Evolutionary conservation across 345 rosid species (phyloP).

Genomic region (Brassica incana): DNA sequence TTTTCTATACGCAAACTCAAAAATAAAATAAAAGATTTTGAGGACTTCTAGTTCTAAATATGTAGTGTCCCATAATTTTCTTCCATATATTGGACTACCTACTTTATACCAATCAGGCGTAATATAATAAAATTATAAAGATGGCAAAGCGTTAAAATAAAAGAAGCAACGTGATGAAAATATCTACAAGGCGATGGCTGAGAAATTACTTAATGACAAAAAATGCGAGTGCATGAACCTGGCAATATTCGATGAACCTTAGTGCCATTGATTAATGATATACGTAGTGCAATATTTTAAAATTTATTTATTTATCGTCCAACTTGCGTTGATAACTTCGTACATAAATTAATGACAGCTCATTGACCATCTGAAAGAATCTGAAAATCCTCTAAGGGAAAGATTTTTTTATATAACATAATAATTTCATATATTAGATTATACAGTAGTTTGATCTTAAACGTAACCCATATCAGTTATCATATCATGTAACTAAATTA

Average conservation of each 20-base stretch:
- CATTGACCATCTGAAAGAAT: slow-evolving; percentile 19
- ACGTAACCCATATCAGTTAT: not conserved
- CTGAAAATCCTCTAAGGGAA: not conserved
- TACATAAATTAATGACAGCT: slow-evolving; percentile 24
- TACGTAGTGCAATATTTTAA: not conserved
- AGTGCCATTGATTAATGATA: slow-evolving; percentile 15
- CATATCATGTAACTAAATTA: not conserved
- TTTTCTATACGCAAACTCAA: not conserved
- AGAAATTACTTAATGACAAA: slow-evolving; percentile 24
- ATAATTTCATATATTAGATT: not conserved
- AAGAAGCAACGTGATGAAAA: slow-evolving; percentile 1
- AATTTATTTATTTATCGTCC: slow-evolving; percentile 24
- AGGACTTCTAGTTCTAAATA: not conserved
- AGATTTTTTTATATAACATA: not conserved
- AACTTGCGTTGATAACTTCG: slow-evolving; percentile 33
- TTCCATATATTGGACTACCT: not conserved
- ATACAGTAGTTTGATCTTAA: not conserved
- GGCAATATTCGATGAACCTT: slow-evolving; percentile 31
- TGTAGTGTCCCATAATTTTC: not conserved
- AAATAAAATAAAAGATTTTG: not conserved
- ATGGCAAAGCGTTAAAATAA: not conserved
- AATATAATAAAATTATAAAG: not conserved
- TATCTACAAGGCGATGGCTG: slow-evolving; percentile 13
- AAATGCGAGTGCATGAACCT: slow-evolving; percentile 31
- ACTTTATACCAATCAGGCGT: slow-evolving; percentile 6